Evolutionary conservation across 2,329 filamentous ascomycete species (phyloP).

Genomic region (Trichoderma sp.): DNA sequence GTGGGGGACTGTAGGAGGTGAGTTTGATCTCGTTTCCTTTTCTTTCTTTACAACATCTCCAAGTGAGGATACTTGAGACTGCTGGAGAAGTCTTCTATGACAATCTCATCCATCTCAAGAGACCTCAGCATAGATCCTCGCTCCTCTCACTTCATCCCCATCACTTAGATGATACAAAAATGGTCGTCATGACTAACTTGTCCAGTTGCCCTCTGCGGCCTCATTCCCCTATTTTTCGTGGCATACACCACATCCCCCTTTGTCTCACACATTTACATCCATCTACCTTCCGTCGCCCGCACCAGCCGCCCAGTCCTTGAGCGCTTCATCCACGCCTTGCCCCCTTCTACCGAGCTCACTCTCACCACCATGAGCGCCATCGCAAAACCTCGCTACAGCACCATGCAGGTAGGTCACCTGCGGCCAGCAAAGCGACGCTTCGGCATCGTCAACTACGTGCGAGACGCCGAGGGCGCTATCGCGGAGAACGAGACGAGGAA

Average conservation of each 20-base stretch:
- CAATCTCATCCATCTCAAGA: background rate
- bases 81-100: background rate
- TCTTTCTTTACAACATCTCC: background rate
- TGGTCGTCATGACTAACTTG: background rate
- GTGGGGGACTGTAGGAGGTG: slow-evolving; percentile 39
- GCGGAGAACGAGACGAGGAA: slow-evolving; percentile 35
- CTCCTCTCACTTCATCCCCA: background rate
- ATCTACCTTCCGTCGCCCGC: slow-evolving; percentile 64
- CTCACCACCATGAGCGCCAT: slow-evolving; percentile 56
- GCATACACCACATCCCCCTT: slow-evolving; percentile 66
- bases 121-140: background rate
- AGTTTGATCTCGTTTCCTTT: slow-evolving; percentile 23
- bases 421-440: slow-evolving; percentile 32
- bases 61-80: background rate
- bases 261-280: slow-evolving; percentile 69
- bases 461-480: slow-evolving; percentile 30
- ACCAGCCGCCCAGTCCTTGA: slow-evolving; percentile 55
- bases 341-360: slow-evolving; percentile 47
- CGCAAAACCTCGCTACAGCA: slow-evolving; percentile 52
- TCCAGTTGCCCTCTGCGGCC: slow-evolving; percentile 58
- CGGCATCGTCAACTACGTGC: slow-evolving; percentile 43
- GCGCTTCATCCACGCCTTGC: slow-evolving; percentile 48
- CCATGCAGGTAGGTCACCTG: slow-evolving; percentile 41
- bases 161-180: background rate
- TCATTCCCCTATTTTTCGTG: slow-evolving; percentile 64